Percentiles rank a stretch among this genome's conserved stretches.
Evolutionary conservation across 2,329 filamentous ascomycete genomes (phyloP).

Genomic region (Ascosphaera apis): DNA sequence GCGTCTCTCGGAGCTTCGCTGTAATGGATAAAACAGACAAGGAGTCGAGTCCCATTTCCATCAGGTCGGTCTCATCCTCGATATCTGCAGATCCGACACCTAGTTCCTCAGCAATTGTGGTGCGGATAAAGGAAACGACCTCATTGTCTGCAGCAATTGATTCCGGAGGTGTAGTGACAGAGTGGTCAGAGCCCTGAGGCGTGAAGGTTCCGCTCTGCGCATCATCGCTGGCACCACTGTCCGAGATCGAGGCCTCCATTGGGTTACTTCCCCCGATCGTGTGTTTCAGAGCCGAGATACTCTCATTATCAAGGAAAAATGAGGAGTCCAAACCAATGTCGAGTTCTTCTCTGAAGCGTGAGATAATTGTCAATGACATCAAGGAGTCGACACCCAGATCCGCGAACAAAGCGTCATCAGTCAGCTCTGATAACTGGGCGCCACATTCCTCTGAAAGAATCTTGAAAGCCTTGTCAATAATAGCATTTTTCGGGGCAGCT

Average conservation of each 20-base stretch:
- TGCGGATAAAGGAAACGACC: background rate
- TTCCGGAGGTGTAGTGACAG: background rate
- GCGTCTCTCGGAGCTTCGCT: slow-evolving; percentile 1
- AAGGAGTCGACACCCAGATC: slow-evolving; percentile 16
- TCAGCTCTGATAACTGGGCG: slow-evolving; percentile 3
- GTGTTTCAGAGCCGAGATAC: background rate
- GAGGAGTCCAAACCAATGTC: slow-evolving; percentile 9
- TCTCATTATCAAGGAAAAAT: slow-evolving; percentile 7
- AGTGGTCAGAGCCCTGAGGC: background rate
- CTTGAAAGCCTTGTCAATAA: background rate
- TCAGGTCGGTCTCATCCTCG: slow-evolving; percentile 1
- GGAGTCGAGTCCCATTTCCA: slow-evolving; percentile 5
- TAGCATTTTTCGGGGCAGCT: background rate
- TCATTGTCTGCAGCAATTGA: background rate
- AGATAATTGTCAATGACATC: slow-evolving; percentile 14
- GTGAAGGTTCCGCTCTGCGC: background rate
- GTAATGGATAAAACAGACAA: slow-evolving; percentile 3
- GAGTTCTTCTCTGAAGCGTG: slow-evolving; percentile 13
- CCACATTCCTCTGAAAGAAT: slow-evolving; percentile 5
- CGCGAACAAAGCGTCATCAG: slow-evolving; percentile 4
- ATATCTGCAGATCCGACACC: slow-evolving; percentile 3
- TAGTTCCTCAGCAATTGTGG: slow-evolving; percentile 5
- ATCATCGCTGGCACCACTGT: background rate
- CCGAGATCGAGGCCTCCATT: background rate
- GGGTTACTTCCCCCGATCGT: background rate